Evolutionary conservation across 352 stramenopile species (phyloP).

Genomic region (Phytopythium kandeliae): DNA sequence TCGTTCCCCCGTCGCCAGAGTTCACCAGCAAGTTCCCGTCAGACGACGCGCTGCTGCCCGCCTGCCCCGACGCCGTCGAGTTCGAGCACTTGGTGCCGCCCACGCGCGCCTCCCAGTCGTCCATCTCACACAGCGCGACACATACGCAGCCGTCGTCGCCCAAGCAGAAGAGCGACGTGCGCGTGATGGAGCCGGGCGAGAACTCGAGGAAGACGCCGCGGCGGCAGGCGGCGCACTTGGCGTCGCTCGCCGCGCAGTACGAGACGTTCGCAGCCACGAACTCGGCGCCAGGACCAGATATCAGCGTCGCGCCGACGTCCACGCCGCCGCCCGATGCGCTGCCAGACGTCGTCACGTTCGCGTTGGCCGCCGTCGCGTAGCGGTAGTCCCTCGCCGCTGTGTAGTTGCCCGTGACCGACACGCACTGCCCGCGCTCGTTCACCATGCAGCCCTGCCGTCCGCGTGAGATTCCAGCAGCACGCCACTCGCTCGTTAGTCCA

Average conservation of each 20-base stretch:
- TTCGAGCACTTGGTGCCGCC: conserved; percentile 19
- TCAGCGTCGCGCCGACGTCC: conserved; percentile 6
- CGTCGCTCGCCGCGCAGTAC: conserved; percentile 31
- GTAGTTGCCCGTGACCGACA: conserved; percentile 20
- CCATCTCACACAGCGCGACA: conserved; percentile 20
- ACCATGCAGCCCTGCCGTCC: conserved; percentile 19
- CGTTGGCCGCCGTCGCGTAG: conserved; percentile 5
- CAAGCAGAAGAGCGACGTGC: conserved; percentile 12
- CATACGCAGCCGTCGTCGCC: conserved; percentile 24
- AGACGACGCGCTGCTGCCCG: not conserved
- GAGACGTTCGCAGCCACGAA: conserved; percentile 27
- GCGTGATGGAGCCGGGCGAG: conserved; percentile 3
- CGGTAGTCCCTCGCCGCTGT: conserved; percentile 18
- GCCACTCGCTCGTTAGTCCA: not conserved
- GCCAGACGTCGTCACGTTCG: not conserved
- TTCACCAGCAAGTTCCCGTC: not conserved
- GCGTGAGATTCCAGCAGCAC: too few relatives aligned
- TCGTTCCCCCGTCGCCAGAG: not conserved
- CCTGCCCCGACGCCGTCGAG: not conserved
- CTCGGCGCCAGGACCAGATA: conserved; percentile 1
- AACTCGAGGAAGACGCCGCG: conserved; percentile 4
- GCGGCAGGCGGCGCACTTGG: conserved; percentile 8
- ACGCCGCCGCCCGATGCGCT: not conserved
- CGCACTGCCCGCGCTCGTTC: conserved; percentile 17
- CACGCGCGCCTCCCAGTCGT: conserved; percentile 13